A percentile compares a stretch with the other conserved stretches of the same genome.
Conservation (phyloP, 805 yeast genomes). For the Saturnispora zaruensis region DNA sequence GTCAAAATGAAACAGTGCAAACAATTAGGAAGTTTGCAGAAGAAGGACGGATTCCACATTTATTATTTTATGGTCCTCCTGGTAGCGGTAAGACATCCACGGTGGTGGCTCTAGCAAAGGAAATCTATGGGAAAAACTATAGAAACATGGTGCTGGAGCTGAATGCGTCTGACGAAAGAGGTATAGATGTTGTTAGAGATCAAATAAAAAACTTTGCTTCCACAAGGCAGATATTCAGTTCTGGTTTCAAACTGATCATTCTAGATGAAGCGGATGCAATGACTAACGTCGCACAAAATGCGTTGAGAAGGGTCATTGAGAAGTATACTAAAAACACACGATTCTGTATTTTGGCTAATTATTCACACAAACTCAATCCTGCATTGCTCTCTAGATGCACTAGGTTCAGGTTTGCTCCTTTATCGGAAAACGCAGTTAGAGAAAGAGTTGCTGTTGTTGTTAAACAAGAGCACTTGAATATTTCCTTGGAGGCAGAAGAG, state of each 20-base stretch:
- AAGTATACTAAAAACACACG: slow-evolving; percentile 92
- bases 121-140: slow-evolving; percentile 74
- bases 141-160: slow-evolving; percentile 87
- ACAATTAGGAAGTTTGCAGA: slow-evolving; percentile 80
- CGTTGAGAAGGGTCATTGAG: slow-evolving; percentile 77
- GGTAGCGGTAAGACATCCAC: slow-evolving; percentile 93
- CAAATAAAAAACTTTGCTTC: slow-evolving; percentile 95
- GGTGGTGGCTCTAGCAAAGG: slow-evolving; percentile 76
- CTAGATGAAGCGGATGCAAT: slow-evolving; percentile 95
- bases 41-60: slow-evolving; percentile 80
- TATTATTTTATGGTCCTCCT: slow-evolving; percentile 91
- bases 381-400: slow-evolving; percentile 94
- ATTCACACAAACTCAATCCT: slow-evolving; percentile 91
- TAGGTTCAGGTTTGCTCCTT: slow-evolving; percentile 84
- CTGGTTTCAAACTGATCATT: slow-evolving; percentile 83
- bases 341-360: slow-evolving; percentile 91
- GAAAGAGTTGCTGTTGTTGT: slow-evolving; percentile 64
- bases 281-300: slow-evolving; percentile 82
- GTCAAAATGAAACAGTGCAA: slow-evolving; percentile 77
- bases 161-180: slow-evolving; percentile 96
- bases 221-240: slow-evolving; percentile 84
- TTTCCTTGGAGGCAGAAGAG: slow-evolving; percentile 49
- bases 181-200: slow-evolving; percentile 95
- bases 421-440: slow-evolving; percentile 57
- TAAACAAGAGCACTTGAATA: slow-evolving; percentile 52